phyloP scores from a whole-genome alignment of 2,329 filamentous ascomycete genomes.

The Stenocarpella maydis region DNA sequence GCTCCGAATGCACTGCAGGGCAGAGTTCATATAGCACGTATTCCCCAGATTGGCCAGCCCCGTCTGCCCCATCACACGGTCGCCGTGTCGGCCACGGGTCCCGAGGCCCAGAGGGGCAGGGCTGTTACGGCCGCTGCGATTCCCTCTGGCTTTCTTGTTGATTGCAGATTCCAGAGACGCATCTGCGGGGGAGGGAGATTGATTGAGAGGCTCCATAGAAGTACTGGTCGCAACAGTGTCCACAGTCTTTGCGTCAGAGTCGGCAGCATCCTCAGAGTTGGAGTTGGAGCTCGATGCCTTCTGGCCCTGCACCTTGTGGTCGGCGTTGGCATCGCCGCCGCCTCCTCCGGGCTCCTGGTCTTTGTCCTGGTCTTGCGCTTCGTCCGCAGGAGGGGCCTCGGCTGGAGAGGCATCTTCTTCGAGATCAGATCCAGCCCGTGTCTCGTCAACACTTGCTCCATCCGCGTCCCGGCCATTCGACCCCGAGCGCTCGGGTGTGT shows the following conservation, averaged over 20 bases:
- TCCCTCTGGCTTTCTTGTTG: constrained; percentile 37
- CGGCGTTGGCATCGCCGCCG: background rate
- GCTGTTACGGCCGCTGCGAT: constrained; percentile 74
- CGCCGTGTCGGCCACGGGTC: constrained; percentile 78
- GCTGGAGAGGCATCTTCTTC: constrained; percentile 12
- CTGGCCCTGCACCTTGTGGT: constrained; percentile 21
- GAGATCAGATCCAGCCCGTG: constrained; percentile 27
- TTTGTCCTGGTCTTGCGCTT: background rate
- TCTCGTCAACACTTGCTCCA: constrained; percentile 30
- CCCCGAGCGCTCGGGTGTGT: constrained; percentile 8
- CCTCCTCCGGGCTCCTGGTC: background rate
- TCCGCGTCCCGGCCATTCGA: constrained; percentile 25
- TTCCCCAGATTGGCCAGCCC: constrained; percentile 93
- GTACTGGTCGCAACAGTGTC: constrained; percentile 36
- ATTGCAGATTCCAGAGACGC: constrained; percentile 5
- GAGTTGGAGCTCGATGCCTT: constrained; percentile 28
- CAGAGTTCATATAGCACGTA: constrained; percentile 99
- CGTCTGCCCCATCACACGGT: constrained; percentile 77
- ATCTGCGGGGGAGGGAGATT: constrained; percentile 40
- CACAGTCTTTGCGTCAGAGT: constrained; percentile 30
- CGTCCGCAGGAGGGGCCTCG: background rate
- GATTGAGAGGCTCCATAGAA: constrained; percentile 36
- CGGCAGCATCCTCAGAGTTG: constrained; percentile 32
- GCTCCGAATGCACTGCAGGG: constrained; percentile 90
- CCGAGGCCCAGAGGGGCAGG: constrained; percentile 66